Base-by-base conservation (phyloP, 305 asterid species). In the Euphrasia arctica region DNA sequence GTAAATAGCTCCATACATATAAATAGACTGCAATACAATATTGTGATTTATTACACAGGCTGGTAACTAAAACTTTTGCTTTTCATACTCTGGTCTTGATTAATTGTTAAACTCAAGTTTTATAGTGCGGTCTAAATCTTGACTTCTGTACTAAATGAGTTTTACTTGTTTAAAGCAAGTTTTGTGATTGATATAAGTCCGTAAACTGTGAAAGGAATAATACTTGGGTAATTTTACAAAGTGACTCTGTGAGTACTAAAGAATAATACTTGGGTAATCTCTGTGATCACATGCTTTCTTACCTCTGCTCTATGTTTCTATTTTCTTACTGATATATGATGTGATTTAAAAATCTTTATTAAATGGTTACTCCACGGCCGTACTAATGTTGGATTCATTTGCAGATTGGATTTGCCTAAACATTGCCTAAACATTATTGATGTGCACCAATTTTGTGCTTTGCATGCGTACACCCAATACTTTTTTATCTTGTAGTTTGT, bases 1-100 rank as follows among this genome's bases (percentile, higher is more conserved):
- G 92, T 85, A 76, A 69, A 10, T 41, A 36, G 52, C 39, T n/a
- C 29, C 9, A 52, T 62, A 42, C 47, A 56, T 45, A 15, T 18
- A 13, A 50, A 13, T 50, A 50, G 10, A 18, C 27, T 15, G 4
- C 22, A n/a, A 50, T 50, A 10, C 27, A 50, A 50, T 13, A 50
- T 49, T 12, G 14, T n/a, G 52, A 4, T 47, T 14, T 47, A 47
- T 47, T 47, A 47, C 52, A 10, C 52, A 10, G 5, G 15, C 15
- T 48, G 54, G 4, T 2, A 3, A 1, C 50, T 45, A 25, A 14
- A 2, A 14, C n/a, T 12, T 36, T 59, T 25, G 15, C 28, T 61
- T 27, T 60, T 2, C 22, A 13, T 15, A n/a, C 22, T 48, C 5
- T 48, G 14, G 18, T 22, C 13, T 8, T 12, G 18, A 48, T 15